Base-by-base conservation (phyloP, 805 yeast genomes). In the Saturnispora silvae region DNA sequence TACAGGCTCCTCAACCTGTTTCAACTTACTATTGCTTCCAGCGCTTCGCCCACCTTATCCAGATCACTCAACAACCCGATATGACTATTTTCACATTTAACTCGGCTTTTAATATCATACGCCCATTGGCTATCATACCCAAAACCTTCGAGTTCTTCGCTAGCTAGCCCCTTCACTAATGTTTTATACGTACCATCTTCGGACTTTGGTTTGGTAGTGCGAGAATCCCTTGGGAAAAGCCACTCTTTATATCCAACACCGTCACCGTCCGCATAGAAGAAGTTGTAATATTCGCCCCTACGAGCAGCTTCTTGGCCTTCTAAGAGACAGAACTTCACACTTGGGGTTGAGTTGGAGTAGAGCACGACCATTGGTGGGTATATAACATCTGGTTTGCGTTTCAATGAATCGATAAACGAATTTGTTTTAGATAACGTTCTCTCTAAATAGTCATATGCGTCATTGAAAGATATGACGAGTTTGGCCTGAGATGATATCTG, bases 181-280 rank as follows among this genome's bases (percentile, higher is more conserved):
- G 35, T 34, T 31, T 29, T 30, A 17, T 11, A 9, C 20, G 30
- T 36, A 7, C 20, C 4, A 4, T 34, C 27, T n/a, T 14, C 26
- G 2, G 31, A 23, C 11, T 25, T n/a, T 8, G 6, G 14, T 19
- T 30, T 20, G 3, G 20, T 24, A 6, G 32, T 25, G 3, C 35
- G 33, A 7, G 33, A 24, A 17, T 35, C 38, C 45, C 80, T 82
- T 0, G 96, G 96, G 72, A 86, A 72, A 34, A 82, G 58, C 81
- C 86, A 80, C 44, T 72, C 72, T 46, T 80, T 82, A 56, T 82
- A 82, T 1, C 84, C 84, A 15, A 87, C 96, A 30, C 96, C 96
- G 55, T 87, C 96, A 13, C 96, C 96, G 4, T 84, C 83, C 0
- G 94, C 95, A 50, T 83, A 86, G 48, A 70, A 74, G 48, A 84